Evolutionary conservation across 2,329 filamentous ascomycete genomes (phyloP).

Genomic region (Stenocarpella maydis): DNA sequence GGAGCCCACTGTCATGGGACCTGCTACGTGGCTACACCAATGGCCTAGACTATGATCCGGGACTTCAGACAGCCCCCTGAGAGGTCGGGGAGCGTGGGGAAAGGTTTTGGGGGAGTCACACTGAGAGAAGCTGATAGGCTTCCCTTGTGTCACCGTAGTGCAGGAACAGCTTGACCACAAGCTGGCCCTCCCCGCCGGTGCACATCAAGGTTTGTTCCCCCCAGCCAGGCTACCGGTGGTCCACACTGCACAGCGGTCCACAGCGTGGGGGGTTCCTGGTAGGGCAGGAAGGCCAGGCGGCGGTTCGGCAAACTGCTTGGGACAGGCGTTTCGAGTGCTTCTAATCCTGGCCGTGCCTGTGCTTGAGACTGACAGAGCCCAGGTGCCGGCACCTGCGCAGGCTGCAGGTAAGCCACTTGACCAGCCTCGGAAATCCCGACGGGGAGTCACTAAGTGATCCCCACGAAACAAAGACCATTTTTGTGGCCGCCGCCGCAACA

Average conservation of each 20-base stretch:
- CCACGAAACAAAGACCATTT: not conserved
- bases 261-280: not conserved
- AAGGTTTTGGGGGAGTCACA: not conserved
- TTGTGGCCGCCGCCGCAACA: not conserved
- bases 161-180: not conserved
- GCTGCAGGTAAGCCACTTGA: not conserved
- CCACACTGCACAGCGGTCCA: not conserved
- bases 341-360: constrained; percentile 3
- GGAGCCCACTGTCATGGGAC: not conserved
- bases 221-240: not conserved
- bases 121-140: not conserved
- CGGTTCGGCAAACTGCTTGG: not conserved
- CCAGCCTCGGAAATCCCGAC: constrained; percentile 20
- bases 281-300: not conserved
- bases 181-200: not conserved
- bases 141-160: not conserved
- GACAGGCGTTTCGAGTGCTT: constrained; percentile 15
- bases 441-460: not conserved
- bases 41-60: constrained; percentile 23
- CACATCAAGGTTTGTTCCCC: constrained; percentile 8
- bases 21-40: constrained; percentile 21
- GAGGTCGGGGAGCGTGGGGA: constrained; percentile 6
- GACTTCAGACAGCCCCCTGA: not conserved
- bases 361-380: not conserved
- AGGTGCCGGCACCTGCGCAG: not conserved